These are phyloP conservation scores for Caryopteris hybrid DNA, from an alignment of 305 asterid species.

Conservation along the genomic window DNA sequence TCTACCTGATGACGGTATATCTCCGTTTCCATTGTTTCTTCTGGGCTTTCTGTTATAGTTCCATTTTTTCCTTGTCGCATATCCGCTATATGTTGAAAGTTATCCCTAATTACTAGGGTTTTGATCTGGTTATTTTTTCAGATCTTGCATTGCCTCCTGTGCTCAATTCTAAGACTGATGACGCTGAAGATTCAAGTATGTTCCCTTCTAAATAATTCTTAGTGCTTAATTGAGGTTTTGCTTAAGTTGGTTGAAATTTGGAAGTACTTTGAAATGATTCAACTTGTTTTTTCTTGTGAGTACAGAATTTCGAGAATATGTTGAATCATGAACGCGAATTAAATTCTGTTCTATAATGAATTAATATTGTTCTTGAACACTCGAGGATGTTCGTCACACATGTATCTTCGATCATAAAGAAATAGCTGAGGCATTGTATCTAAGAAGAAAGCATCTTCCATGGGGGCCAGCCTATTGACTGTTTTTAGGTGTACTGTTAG, in stretches of 20 bases:
- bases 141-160: slow-evolving; percentile 73
- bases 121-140: slow-evolving; percentile 18
- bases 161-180: slow-evolving; percentile 62
- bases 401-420: neutral
- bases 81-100: neutral
- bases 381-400: too few species aligned
- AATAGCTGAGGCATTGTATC: neutral
- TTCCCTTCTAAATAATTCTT: neutral
- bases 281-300: too few species aligned
- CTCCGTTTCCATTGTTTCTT: neutral
- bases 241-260: neutral
- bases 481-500: neutral
- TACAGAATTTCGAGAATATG: neutral
- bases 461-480: too few species aligned
- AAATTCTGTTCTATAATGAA: neutral
- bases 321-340: neutral
- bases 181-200: slow-evolving; percentile 74
- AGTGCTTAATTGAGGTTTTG: neutral
- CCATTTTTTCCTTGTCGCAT: neutral
- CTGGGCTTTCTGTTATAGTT: neutral
- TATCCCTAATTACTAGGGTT: neutral
- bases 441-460: neutral
- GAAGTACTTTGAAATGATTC: neutral
- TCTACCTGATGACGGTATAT: slow-evolving; percentile 69
- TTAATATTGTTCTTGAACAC: too few species aligned